Conservation (phyloP, 2,329 filamentous ascomycete species). For the Clonostachys sp. region DNA sequence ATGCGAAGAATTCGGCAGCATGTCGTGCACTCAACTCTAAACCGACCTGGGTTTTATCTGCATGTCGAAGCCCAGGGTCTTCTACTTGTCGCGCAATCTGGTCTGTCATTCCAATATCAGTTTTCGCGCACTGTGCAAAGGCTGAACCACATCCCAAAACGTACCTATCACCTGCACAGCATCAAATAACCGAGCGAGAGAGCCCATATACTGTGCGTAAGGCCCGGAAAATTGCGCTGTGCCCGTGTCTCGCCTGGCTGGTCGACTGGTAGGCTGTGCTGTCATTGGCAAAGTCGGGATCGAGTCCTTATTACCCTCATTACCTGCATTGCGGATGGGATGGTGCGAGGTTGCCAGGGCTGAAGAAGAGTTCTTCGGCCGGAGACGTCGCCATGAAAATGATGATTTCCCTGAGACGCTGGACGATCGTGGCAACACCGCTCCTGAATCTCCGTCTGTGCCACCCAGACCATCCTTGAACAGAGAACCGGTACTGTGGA, state of each 20-base stretch:
- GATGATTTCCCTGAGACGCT: conserved; percentile 68
- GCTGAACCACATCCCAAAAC: conserved; percentile 15
- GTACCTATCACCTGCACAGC: conserved; percentile 88
- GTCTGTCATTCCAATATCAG: conserved; percentile 45
- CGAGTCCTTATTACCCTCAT: conserved; percentile 19
- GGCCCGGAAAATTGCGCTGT: conserved; percentile 74
- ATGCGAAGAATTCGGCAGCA: conserved; percentile 95
- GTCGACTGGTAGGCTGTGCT: conserved; percentile 55
- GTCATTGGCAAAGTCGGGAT: conserved; percentile 79
- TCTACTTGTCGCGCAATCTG: conserved; percentile 95
- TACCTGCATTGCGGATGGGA: conserved; percentile 7
- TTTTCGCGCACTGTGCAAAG: background rate
- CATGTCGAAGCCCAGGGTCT: conserved; percentile 86
- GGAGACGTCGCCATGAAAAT: conserved; percentile 84
- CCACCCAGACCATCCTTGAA: conserved; percentile 65
- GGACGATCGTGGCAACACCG: conserved; percentile 44
- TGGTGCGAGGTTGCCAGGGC: conserved; percentile 47
- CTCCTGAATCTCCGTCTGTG: conserved; percentile 36
- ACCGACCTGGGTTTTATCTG: conserved; percentile 90
- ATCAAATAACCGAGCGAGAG: conserved; percentile 86
- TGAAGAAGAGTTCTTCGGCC: conserved; percentile 80
- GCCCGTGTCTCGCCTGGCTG: conserved; percentile 66
- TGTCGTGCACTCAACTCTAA: conserved; percentile 90
- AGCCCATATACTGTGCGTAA: conserved; percentile 86
- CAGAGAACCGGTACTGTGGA: conserved; percentile 65